Conservation (phyloP, 2,329 filamentous ascomycete genomes). For the Escovopsis sp. region DNA sequence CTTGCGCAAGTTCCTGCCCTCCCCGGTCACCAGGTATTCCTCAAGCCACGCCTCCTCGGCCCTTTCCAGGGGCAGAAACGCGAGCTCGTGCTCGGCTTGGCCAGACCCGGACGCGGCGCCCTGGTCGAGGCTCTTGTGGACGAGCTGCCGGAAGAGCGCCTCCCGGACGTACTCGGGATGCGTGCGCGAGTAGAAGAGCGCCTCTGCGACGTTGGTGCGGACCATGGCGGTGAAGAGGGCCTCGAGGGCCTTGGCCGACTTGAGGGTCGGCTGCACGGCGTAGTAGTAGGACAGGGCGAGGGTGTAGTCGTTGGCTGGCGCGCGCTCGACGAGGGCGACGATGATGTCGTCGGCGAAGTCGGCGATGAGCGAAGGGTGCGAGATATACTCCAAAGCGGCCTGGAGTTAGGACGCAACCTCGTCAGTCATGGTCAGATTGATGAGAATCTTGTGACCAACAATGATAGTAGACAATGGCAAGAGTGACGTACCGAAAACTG, state of each 20-base stretch:
- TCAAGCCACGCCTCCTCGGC: slow-evolving; percentile 64
- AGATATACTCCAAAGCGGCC: slow-evolving; percentile 58
- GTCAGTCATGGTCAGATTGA: not conserved
- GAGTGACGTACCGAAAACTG: slow-evolving; percentile 42
- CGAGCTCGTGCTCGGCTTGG: slow-evolving; percentile 47
- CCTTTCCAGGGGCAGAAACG: slow-evolving; percentile 54
- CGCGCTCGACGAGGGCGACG: slow-evolving; percentile 46
- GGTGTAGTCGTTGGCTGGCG: slow-evolving; percentile 41
- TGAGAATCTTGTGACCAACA: not conserved
- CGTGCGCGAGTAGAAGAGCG: slow-evolving; percentile 56
- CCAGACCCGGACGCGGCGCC: slow-evolving; percentile 20
- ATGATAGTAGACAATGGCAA: not conserved
- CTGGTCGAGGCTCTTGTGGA: slow-evolving; percentile 40
- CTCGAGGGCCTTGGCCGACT: slow-evolving; percentile 42
- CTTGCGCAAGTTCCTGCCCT: slow-evolving; percentile 46
- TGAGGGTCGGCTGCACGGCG: slow-evolving; percentile 57
- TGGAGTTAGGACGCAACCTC: slow-evolving; percentile 13
- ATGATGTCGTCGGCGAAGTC: slow-evolving; percentile 78
- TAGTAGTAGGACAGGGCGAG: slow-evolving; percentile 68
- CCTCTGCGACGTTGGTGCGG: slow-evolving; percentile 51
- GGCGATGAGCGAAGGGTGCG: slow-evolving; percentile 62
- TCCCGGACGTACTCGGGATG: slow-evolving; percentile 46
- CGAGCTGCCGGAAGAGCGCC: slow-evolving; percentile 50
- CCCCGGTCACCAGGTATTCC: slow-evolving; percentile 47
- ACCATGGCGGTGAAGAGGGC: slow-evolving; percentile 56